phyloP scores from a whole-genome alignment of 345 rosid species.

The Lenwebbia sp. region DNA sequence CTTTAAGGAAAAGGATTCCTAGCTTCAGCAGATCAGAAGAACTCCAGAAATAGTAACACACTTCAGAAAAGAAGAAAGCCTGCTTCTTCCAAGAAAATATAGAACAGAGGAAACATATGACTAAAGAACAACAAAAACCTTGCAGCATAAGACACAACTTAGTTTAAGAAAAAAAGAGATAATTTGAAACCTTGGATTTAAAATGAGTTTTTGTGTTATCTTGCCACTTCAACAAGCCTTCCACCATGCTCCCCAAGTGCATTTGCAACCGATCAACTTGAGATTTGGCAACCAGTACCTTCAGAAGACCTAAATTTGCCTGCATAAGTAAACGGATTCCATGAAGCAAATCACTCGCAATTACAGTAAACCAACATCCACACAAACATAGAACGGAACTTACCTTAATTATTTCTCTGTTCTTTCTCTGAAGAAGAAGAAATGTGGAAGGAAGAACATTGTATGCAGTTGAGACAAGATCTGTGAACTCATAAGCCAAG shows the following conservation, averaged over 20 bases:
- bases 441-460: constrained; percentile 79
- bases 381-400: background rate
- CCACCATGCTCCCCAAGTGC: constrained; percentile 64
- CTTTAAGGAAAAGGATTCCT: background rate
- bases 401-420: constrained; percentile 83
- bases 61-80: background rate
- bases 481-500: constrained; percentile 86
- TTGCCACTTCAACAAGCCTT: constrained; percentile 87
- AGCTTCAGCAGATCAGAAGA: background rate
- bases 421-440: constrained; percentile 80
- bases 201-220: constrained; percentile 72
- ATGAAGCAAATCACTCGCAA: constrained; percentile 2
- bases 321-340: constrained; percentile 20
- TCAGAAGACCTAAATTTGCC: constrained; percentile 89
- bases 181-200: constrained; percentile 65
- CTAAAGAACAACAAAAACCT: background rate
- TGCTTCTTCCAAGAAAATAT: background rate
- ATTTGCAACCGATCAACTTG: constrained; percentile 65
- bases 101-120: background rate
- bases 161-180: background rate
- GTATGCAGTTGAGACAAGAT: constrained; percentile 70
- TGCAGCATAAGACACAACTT: background rate
- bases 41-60: background rate
- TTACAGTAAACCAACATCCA: background rate
- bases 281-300: constrained; percentile 92